A percentile compares a stretch with the other conserved stretches of the same genome.
phyloP scores from a whole-genome alignment of 179 eudicot genomes.

The Silene noctiflora region DNA sequence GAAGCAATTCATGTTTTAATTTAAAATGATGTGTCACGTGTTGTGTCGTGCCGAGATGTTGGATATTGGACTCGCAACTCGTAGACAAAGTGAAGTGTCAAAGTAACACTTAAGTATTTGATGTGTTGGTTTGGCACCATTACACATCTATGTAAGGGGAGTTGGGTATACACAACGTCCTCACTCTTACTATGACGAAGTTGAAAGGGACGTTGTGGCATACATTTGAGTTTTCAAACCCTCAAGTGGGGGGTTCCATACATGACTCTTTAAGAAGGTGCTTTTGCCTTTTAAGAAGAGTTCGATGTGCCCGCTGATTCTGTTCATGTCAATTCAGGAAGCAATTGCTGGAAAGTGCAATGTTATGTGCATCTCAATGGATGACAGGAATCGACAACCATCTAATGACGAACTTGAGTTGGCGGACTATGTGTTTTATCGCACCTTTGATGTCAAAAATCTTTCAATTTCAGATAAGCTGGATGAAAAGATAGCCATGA shows the following conservation, averaged over 20 bases:
- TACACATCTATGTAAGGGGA: not conserved
- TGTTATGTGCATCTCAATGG: conserved; percentile 68
- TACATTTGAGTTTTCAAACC: not conserved
- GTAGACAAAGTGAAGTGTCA: not conserved
- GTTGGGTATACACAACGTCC: not conserved
- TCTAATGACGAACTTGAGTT: conserved; percentile 46
- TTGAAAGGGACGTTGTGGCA: not conserved
- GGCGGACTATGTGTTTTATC: conserved; percentile 67
- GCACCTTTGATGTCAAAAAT: conserved; percentile 66
- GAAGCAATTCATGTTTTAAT: not conserved
- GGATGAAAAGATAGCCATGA: conserved; percentile 41
- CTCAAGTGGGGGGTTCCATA: not conserved
- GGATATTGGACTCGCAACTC: not conserved
- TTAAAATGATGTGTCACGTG: not conserved
- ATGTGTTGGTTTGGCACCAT: not conserved
- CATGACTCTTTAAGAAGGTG: not conserved
- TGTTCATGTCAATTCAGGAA: conserved; percentile 48
- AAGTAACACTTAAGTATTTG: not conserved
- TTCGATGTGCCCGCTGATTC: conserved; percentile 30
- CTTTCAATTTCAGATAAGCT: conserved; percentile 48
- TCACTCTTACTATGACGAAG: not conserved
- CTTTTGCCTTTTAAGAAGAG: conserved; percentile 8
- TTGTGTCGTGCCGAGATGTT: not conserved
- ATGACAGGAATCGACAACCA: conserved; percentile 65
- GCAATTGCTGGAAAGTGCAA: conserved; percentile 72